Conservation (phyloP, 2,329 filamentous ascomycete genomes). For the Trichoderma gracile region DNA sequence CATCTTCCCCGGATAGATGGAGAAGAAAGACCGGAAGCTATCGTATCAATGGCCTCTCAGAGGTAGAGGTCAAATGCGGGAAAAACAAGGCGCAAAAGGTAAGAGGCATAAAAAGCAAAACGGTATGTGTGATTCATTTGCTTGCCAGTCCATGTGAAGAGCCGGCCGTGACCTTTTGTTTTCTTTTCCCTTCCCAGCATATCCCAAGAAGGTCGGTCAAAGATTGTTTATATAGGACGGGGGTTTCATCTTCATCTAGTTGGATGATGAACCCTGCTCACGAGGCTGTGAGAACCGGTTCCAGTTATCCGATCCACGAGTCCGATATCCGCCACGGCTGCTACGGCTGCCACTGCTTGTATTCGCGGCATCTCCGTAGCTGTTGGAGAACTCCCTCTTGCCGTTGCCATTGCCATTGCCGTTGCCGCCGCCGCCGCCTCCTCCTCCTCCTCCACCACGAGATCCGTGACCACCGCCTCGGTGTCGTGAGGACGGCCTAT, state of each 20-base stretch:
- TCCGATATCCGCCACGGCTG: constrained; percentile 45
- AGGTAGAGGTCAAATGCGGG: background rate
- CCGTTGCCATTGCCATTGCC: constrained; percentile 33
- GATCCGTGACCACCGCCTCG: constrained; percentile 36
- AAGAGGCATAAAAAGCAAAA: background rate
- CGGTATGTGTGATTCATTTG: background rate
- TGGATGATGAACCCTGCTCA: constrained; percentile 22
- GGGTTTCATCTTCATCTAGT: constrained; percentile 6
- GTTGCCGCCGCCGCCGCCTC: constrained; percentile 31
- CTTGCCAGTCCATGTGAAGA: background rate
- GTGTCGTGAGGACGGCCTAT: constrained; percentile 35
- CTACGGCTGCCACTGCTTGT: constrained; percentile 34
- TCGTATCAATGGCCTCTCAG: constrained; percentile 1
- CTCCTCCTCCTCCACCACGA: constrained; percentile 31
- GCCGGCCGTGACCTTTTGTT: background rate
- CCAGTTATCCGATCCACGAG: constrained; percentile 46
- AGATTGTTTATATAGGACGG: background rate
- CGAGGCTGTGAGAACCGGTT: constrained; percentile 35
- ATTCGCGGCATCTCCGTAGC: constrained; percentile 32
- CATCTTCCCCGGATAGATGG: background rate
- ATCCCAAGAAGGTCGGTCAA: background rate
- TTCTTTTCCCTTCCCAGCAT: background rate
- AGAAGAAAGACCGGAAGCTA: constrained; percentile 7
- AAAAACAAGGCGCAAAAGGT: background rate
- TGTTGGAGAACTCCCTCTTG: constrained; percentile 39